Evolutionary conservation across 805 yeast genomes (phyloP).

Genomic region (Diddensiella caesifluorescens): DNA sequence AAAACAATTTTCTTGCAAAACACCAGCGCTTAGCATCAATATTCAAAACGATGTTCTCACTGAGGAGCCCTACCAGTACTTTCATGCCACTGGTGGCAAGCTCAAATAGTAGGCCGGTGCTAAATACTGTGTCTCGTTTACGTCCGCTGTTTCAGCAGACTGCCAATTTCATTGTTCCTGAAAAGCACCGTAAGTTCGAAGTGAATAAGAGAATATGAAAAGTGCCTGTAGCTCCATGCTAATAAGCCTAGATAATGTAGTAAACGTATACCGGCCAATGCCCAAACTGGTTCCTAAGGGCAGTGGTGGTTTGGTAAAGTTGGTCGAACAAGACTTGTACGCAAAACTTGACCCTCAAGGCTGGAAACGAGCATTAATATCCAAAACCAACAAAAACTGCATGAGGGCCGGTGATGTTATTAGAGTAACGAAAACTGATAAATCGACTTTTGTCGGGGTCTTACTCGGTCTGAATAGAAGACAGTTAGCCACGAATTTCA

Average conservation of each 20-base stretch:
- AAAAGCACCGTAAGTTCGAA: too few relatives aligned
- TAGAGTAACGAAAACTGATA: slow-evolving; percentile 61
- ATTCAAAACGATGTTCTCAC: too few relatives aligned
- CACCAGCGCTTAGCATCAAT: too few relatives aligned
- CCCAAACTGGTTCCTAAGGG: slow-evolving; percentile 32
- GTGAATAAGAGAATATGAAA: too few relatives aligned
- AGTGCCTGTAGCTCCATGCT: too few relatives aligned
- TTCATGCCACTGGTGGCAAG: too few relatives aligned
- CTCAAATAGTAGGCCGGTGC: too few relatives aligned
- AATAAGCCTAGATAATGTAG: slow-evolving; percentile 24
- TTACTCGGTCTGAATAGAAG: slow-evolving; percentile 70
- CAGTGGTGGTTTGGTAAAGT: slow-evolving; percentile 33
- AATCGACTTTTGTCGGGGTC: slow-evolving; percentile 64
- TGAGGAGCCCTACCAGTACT: too few relatives aligned
- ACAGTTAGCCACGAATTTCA: slow-evolving; percentile 66
- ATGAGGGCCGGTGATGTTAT: slow-evolving; percentile 80
- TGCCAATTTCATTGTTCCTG: slow-evolving; percentile 1
- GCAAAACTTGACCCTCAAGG: slow-evolving; percentile 67
- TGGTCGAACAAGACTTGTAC: slow-evolving; percentile 47
- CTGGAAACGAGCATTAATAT: slow-evolving; percentile 52
- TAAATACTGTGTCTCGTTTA: not conserved
- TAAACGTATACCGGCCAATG: slow-evolving; percentile 32
- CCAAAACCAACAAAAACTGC: slow-evolving; percentile 41
- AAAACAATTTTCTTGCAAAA: too few relatives aligned
- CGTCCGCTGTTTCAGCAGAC: not conserved